Evolutionary conservation across 768 basidiomycete species (phyloP), one percentile per base, ranked within the genome.

Genomic region (Gloeophyllum trabeum): DNA sequence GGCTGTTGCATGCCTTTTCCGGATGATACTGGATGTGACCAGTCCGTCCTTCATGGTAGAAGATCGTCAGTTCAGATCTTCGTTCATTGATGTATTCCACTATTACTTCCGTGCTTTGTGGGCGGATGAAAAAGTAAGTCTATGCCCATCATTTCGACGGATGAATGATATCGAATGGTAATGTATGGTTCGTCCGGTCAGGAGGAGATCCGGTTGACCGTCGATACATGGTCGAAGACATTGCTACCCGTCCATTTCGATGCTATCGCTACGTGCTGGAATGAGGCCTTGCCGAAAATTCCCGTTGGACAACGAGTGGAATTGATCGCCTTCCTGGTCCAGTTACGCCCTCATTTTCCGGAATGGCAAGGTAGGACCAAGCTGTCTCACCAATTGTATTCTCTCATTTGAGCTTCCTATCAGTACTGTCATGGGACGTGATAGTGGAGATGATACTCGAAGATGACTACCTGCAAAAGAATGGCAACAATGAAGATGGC

Each of bases 131-230:
- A 66, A 67, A 54, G 85, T 79, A 48, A 40, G 66, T 52, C 32
- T 22, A n/a, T 14, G 24, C 13, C 18, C 13, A 41, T 42, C 18
- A 42, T 23, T 6, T 30, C 40, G n/a, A 39, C n/a, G n/a, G n/a
- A n/a, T n/a, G n/a, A n/a, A n/a, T n/a, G n/a, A n/a, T n/a, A n/a
- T n/a, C 39, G 48, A 20, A 46, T 40, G 0, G 12, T 35, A 30
- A 43, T 21, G 22, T 16, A 16, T 5, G 35, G 6, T 28, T n/a
- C n/a, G n/a, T n/a, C n/a, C n/a, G n/a, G 25, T 13, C 37, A 88
- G 85, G 82, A 84, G 61, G 81, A 84, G 60, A 61, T 85, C 23
- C 69, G 82, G 35, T 53, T 75, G 5, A 63, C 75, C 2, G 73
- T 69, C 1, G 72, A 76, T 45, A 71, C 74, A 3, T 75, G 75